Evolutionary conservation across 257 asterid species (phyloP), one percentile per base, ranked within the genome.

Genomic region (Phtheirospermum japonicum): DNA sequence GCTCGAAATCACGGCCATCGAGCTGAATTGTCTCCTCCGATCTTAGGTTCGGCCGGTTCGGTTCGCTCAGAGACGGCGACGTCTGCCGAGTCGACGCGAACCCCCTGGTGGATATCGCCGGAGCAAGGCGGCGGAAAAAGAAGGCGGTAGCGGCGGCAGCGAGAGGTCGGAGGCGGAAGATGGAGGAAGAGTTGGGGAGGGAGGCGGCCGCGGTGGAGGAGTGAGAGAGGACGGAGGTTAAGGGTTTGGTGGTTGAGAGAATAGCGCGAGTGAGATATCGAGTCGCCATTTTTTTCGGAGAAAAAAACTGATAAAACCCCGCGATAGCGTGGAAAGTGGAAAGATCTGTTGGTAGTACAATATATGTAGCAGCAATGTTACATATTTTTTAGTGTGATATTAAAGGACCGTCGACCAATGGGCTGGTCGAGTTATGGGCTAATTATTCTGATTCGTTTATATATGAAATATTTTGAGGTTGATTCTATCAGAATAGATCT

Each of bases 1-100:
- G 99, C 77, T 89, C 97, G 28, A 93, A 93, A 77, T 93, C 99
- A 59, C 99, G 89, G 0, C 97, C 99, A 51, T 89, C 99, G 32
- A 93, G 95, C 74, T 87, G 40, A 67, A 92, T 86, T 7, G 97
- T 89, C 90, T 93, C 97, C 74, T 89, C 87, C 0, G 97, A n/a
- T n/a, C n/a, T n/a, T n/a, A n/a, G 99, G 19, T 87, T 89, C 18
- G 96, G 76, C 89, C 89, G 97, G 82, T 86, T 89, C 31, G 91
- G 95, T 61, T 92, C 95, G 31, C 65, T 89, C 28, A 89, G 82
- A 1, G 95, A 93, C 2, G 94, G 74, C 12, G 86, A 48, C 4
- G 91, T 85, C 52, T 65, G 83, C 0, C 89, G 80, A 33, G 94
- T 80, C 18, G n/a, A n/a, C n/a, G 99, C 69, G 23, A 87, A 75